Evolutionary conservation across 495 filamentous ascomycete genomes (phyloP).

Genomic region (Glonium stellatum): DNA sequence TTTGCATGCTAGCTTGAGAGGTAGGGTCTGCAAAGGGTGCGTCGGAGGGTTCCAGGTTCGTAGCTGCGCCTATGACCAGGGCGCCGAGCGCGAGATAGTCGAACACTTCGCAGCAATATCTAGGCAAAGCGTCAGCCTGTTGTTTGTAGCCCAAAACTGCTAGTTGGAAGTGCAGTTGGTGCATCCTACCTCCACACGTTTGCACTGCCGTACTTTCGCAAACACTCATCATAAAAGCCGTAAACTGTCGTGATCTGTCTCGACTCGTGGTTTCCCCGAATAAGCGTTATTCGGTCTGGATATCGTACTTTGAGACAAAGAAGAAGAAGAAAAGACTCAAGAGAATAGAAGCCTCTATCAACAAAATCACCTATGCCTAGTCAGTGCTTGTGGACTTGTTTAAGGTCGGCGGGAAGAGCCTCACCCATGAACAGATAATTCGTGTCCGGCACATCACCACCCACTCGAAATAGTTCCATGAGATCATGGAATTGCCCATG

Average conservation of each 20-base stretch:
- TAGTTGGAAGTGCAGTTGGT: background rate
- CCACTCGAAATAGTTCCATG: conserved; percentile 96
- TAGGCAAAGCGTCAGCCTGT: conserved; percentile 11
- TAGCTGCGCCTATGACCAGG: conserved; percentile 82
- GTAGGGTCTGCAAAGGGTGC: conserved; percentile 35
- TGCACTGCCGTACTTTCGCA: conserved; percentile 91
- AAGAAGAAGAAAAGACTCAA: conserved; percentile 92
- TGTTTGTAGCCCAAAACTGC: background rate
- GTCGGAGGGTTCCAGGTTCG: conserved; percentile 54
- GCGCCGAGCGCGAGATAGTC: conserved; percentile 95
- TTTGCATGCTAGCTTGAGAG: conserved; percentile 32
- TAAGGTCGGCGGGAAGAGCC: background rate
- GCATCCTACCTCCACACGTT: conserved; percentile 77
- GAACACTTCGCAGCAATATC: conserved; percentile 93
- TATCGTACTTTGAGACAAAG: conserved; percentile 96
- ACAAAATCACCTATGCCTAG: conserved; percentile 74
- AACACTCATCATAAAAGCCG: conserved; percentile 97
- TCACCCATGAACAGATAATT: conserved; percentile 78
- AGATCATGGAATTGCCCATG: conserved; percentile 79
- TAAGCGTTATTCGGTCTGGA: conserved; percentile 93
- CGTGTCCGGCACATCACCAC: conserved; percentile 94
- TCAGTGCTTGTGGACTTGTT: conserved; percentile 2
- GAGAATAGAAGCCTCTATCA: conserved; percentile 94
- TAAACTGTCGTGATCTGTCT: conserved; percentile 97
- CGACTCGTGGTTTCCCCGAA: conserved; percentile 95